Percentiles rank a stretch among this genome's conserved stretches.
These are phyloP conservation scores for Excoecaria agallocha DNA, from an alignment of 345 rosid species.

Conservation along the genomic window DNA sequence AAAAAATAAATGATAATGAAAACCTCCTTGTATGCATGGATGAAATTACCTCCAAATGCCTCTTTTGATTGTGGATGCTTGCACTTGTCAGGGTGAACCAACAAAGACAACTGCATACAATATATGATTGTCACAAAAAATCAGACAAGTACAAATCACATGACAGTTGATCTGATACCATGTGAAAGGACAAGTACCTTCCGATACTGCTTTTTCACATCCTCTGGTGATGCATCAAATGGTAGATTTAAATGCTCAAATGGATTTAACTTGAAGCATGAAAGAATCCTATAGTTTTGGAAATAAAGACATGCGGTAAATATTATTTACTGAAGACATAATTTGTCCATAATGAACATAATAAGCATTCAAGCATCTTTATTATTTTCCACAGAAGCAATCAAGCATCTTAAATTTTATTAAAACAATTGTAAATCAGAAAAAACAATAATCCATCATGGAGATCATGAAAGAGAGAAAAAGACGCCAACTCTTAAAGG, in stretches of 20 bases:
- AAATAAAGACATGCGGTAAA: neutral
- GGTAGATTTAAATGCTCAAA: constrained; percentile 79
- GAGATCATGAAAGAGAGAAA: neutral
- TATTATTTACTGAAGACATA: neutral
- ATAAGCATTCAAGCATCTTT: neutral
- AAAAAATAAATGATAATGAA: constrained; percentile 2
- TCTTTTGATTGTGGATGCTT: constrained; percentile 98
- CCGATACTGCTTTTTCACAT: constrained; percentile 83
- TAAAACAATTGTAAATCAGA: too few species aligned
- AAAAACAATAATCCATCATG: neutral
- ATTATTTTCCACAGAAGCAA: too few species aligned
- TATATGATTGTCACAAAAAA: neutral
- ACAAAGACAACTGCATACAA: constrained; percentile 61
- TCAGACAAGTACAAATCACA: neutral
- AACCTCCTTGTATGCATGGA: neutral
- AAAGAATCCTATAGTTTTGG: constrained; percentile 61
- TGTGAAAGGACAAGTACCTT: constrained; percentile 48
- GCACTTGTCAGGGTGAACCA: constrained; percentile 99
- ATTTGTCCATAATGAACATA: too few species aligned
- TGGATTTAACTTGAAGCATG: constrained; percentile 96
- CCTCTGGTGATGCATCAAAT: constrained; percentile 68
- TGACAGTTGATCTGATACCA: neutral
- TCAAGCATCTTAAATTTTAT: too few species aligned
- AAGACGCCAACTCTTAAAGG: neutral
- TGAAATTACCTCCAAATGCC: constrained; percentile 77